Conservation (phyloP, 169 alveolate species). For the Cryptosporidium canis region DNA sequence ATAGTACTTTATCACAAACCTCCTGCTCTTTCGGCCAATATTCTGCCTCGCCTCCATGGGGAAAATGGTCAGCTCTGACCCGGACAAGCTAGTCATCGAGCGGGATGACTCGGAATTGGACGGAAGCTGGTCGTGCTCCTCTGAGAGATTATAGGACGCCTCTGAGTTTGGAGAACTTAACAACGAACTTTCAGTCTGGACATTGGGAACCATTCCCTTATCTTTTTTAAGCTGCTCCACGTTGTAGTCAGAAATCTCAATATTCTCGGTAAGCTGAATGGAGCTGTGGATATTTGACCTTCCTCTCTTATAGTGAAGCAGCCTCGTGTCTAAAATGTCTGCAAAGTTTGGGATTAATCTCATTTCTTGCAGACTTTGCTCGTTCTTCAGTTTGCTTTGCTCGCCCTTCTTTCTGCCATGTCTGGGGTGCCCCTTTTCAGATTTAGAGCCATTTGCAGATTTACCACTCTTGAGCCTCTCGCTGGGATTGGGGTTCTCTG, state of each 20-base stretch:
- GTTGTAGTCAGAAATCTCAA: conserved; percentile 50
- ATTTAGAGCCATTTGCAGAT: neutral
- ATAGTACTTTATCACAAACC: conserved; percentile 63
- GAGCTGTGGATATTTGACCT: conserved; percentile 48
- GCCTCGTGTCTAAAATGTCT: conserved; percentile 33
- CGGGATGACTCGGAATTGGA: neutral
- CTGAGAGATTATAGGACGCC: neutral
- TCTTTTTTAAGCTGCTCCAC: conserved; percentile 27
- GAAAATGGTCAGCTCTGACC: conserved; percentile 33
- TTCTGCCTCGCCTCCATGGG: conserved; percentile 66
- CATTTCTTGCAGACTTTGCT: neutral
- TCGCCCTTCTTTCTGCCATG: neutral
- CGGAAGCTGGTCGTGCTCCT: neutral
- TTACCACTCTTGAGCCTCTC: neutral
- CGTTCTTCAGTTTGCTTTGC: neutral
- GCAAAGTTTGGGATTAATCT: conserved; percentile 7
- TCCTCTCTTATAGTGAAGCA: conserved; percentile 41
- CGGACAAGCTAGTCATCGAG: neutral
- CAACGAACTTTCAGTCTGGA: conserved; percentile 16
- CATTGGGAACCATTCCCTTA: neutral
- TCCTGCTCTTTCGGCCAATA: conserved; percentile 58
- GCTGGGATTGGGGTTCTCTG: neutral
- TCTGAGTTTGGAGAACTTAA: conserved; percentile 32
- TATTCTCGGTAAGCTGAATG: conserved; percentile 50
- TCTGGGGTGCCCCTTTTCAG: neutral